A percentile compares a stretch with the other conserved stretches of the same genome.
These are phyloP conservation scores for Boletus sp. DNA, from an alignment of 768 basidiomycete genomes.

Conservation along the genomic window DNA sequence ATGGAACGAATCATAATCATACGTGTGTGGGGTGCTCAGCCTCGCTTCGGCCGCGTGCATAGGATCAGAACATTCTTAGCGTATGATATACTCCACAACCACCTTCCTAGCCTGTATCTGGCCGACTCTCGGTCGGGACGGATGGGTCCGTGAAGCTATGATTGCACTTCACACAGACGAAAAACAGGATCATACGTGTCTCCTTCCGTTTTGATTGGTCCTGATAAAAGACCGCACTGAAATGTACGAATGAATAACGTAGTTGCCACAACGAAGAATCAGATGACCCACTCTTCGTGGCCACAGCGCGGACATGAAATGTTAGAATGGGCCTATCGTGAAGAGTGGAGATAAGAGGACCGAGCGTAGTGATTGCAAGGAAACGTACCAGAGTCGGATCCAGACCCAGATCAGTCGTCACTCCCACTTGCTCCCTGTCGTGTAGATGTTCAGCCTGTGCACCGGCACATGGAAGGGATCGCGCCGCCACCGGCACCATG, in stretches of 20 bases:
- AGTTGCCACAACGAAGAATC: not conserved
- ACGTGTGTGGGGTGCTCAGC: not conserved
- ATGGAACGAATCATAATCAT: not conserved
- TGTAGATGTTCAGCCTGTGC: slow-evolving; percentile 2
- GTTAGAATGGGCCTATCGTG: slow-evolving; percentile 72
- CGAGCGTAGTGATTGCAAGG: not conserved
- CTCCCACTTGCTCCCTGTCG: slow-evolving; percentile 86
- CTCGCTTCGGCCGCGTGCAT: not conserved
- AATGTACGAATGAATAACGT: slow-evolving; percentile 4
- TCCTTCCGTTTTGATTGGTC: slow-evolving; percentile 97
- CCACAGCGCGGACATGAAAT: slow-evolving; percentile 82
- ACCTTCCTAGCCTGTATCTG: slow-evolving; percentile 26
- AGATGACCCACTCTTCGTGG: slow-evolving; percentile 68
- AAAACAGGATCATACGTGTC: slow-evolving; percentile 92
- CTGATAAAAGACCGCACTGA: slow-evolving; percentile 91
- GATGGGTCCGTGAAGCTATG: slow-evolving; percentile 71
- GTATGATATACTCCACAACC: not conserved
- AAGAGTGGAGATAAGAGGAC: not conserved
- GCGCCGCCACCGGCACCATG: slow-evolving; percentile 10
- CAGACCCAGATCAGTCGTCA: slow-evolving; percentile 80
- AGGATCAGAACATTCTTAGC: not conserved
- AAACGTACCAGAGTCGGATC: slow-evolving; percentile 81
- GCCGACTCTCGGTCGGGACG: slow-evolving; percentile 43
- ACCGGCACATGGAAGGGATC: not conserved
- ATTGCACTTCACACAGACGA: slow-evolving; percentile 81